Base-by-base conservation (phyloP, 2,329 filamentous ascomycete species). In the Aspergillaceae sp. region DNA sequence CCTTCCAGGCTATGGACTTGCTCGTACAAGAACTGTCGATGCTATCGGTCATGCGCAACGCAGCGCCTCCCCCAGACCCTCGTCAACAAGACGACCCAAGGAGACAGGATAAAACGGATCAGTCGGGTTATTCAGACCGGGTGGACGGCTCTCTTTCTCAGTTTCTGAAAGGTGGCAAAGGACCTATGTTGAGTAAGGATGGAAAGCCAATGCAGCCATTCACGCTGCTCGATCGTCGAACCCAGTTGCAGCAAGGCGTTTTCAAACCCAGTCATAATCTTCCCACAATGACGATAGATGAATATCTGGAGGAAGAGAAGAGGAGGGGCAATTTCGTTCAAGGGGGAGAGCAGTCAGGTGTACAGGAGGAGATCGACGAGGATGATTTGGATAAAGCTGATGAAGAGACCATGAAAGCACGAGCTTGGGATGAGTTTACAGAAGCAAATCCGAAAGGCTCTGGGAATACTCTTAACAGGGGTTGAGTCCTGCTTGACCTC, bases 261-360 rank as follows among this genome's bases (percentile, higher is more conserved):
- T 98, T 98, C 68, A 78, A 87, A 46, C 81, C 88, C 0, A 88
- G 92, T 5, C 92, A 98, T 64, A 96, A 87, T 67, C 71, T 98
- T 48, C 92, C 92, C 1, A 97, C 92, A 3, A 97, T 98, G 92
- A 87, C 82, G 1, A 96, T 98, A 51, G 92, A 98, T 57, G 92
- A 98, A 70, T 98, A 97, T 61, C 74, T 98, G 10, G 92, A 94
- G 44, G 91, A 97, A 67, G 92, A 97, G 71, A 78, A 79, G 60
- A 78, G 79, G 54, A 75, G 86, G 51, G 92, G 92, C 10, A 87
- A 87, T 19, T 90, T 98, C 48, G 87, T 97, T 46, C 86, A 96
- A 61, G 92, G 90, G 29, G 90, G 90, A 11, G 86, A 86, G 58
- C 80, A 84, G 53, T 86, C 82, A 55, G 80, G 78, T 10, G 71